Evolutionary conservation across 352 stramenopile genomes (phyloP).

Genomic region (Aphanomyces stellatus): DNA sequence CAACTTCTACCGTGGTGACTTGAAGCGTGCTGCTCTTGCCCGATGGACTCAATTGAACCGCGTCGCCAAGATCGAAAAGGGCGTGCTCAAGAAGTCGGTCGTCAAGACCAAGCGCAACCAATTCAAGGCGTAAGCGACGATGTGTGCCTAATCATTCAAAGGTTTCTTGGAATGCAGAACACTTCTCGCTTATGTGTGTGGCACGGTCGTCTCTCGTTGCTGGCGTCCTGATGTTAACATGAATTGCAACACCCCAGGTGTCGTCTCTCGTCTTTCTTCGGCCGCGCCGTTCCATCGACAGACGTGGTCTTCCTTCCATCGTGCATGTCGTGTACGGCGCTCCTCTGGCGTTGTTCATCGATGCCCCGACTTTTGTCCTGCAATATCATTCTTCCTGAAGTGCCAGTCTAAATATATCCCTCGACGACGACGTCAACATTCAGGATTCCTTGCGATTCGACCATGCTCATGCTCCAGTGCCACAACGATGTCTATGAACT

Average conservation of each 20-base stretch:
- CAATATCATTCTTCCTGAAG: no score
- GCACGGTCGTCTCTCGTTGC: no score
- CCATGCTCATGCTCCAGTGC: background rate
- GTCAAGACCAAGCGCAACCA: constrained; percentile 22
- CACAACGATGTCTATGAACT: background rate
- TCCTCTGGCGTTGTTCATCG: no score
- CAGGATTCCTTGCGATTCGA: no score
- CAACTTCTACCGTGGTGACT: constrained; percentile 82
- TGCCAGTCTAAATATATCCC: background rate
- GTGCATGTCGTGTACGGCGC: no score
- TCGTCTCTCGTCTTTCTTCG: background rate
- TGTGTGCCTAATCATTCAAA: background rate
- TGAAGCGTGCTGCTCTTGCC: constrained; percentile 77
- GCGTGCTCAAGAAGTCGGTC: constrained; percentile 28
- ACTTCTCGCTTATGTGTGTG: background rate
- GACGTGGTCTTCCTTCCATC: no score
- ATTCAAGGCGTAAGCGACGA: constrained; percentile 17
- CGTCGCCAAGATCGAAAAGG: constrained; percentile 84
- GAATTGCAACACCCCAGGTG: constrained; percentile 4
- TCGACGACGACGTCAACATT: background rate
- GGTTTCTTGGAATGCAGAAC: constrained; percentile 20
- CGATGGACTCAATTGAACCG: constrained; percentile 82
- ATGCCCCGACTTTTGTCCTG: no score
- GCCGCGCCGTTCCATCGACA: background rate
- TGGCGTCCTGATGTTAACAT: background rate